phyloP scores from a whole-genome alignment of 306 rosid species.

The Aeschynomene evenia region DNA sequence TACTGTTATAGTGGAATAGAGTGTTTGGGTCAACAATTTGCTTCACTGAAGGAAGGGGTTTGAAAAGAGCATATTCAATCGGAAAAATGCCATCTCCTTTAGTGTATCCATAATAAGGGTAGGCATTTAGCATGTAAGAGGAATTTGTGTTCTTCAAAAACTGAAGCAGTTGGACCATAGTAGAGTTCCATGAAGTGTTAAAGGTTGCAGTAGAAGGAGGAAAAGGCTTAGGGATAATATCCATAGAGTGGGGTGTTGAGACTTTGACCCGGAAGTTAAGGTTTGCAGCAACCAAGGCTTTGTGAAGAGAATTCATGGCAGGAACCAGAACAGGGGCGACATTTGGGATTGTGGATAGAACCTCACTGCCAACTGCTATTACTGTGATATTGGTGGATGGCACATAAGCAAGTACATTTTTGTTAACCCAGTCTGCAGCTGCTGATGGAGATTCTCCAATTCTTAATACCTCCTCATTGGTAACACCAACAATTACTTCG shows the following conservation, averaged over 20 bases:
- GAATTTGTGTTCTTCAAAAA: conserved; percentile 78
- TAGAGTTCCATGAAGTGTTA: conserved; percentile 70
- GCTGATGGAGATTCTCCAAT: conserved; percentile 83
- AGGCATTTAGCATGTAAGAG: conserved; percentile 80
- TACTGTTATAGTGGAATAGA: conserved; percentile 82
- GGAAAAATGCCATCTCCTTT: conserved; percentile 87
- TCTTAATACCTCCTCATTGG: conserved; percentile 76
- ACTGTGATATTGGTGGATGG: conserved; percentile 90
- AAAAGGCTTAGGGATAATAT: conserved; percentile 80
- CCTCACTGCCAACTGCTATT: conserved; percentile 95
- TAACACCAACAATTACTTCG: conserved; percentile 81
- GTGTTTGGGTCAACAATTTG: conserved; percentile 99
- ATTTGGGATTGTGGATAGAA: conserved; percentile 76
- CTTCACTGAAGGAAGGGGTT: conserved; percentile 81
- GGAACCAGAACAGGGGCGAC: conserved; percentile 85
- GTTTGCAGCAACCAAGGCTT: conserved; percentile 84
- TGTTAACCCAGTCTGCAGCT: conserved; percentile 94
- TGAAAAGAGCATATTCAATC: conserved; percentile 89
- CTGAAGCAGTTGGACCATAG: conserved; percentile 72
- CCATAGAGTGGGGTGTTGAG: conserved; percentile 94
- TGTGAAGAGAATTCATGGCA: conserved; percentile 89
- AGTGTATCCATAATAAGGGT: conserved; percentile 80
- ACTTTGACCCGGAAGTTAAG: conserved; percentile 77
- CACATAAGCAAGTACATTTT: conserved; percentile 78
- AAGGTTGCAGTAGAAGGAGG: conserved; percentile 96